Base-by-base conservation (phyloP, 805 yeast species). In the Huiozyma sinensis region DNA sequence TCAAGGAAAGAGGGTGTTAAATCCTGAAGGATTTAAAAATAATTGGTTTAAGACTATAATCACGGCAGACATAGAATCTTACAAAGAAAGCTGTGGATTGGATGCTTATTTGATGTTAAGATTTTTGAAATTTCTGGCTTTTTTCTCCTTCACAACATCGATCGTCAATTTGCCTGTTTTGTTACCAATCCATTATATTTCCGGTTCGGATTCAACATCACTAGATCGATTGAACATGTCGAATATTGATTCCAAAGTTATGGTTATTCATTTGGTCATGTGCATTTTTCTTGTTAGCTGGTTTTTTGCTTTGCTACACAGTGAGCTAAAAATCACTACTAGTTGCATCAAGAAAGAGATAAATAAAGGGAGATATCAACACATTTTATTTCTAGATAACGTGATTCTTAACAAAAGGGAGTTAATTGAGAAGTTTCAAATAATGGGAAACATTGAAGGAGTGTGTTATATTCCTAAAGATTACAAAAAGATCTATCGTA, bases 81-180 rank as follows among this genome's bases (percentile, higher is more conserved):
- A 76, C 51, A 60, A 66, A 12, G 42, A 47, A 12, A 44, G 27
- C 7, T 41, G 38, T 47, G 94, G 95, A 0, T 57, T 84, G 6
- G 95, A 87, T 58, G 78, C 88, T 0, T 85, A 81, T 57, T 79
- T 81, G 54, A 81, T 84, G 50, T 53, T 85, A 2, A 60, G 95
- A 41, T 85, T 73, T 52, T 54, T 86, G 39, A 59, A 66, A 40
- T 63, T 80, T 5, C 54, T 83, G 8, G 54, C 76, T 31, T 47
- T 72, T 1, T 67, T 81, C 39, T 81, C 81, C 53, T 51, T 65
- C 1, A 68, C 71, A 0, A 58, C 81, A 24, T 79, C 85, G 0
- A 42, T 73, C 0, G 46, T 81, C 8, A 75, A 77, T 44, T 61
- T 83, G 28, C 73, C 85, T 0, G 62, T 82, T 0, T 63, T 87